Evolutionary conservation across 768 basidiomycete genomes (phyloP), one percentile per base, ranked within the genome.

Genomic region (Russula vinacea): DNA sequence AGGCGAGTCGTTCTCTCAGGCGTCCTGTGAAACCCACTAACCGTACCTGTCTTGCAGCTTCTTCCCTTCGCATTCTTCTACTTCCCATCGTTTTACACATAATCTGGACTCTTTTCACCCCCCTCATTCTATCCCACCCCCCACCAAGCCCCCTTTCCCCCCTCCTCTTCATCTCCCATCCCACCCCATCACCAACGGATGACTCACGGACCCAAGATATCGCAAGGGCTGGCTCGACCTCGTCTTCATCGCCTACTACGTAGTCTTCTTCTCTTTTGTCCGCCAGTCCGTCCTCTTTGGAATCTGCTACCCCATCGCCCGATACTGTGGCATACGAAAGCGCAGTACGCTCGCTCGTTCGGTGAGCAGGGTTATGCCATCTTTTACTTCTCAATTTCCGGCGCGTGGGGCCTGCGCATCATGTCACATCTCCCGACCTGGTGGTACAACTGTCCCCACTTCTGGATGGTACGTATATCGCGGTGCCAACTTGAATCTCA

Each of bases 281-380:
- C 86, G 96, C 33, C 94, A 98, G 75, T 71, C 79, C 49, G 72
- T 93, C 73, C 84, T 87, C 19, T 68, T 89, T 70, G 83, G 82
- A 60, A 42, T 92, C 13, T 84, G 86, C 51, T 77, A 78, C 24
- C 90, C 89, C 2, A 67, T 94, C 42, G 94, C 89, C 0, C 81
- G 78, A 40, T 79, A 80, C 63, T 85, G 88, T 60, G 89, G 94
- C 2, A 82, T 99, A 55, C 82, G 78, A 70, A 84, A 80, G 66
- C 74, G 76, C 62, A 72, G 72, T 26, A 97, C 94, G 74, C 74
- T 94, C 16, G 84, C 87, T 60, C 79, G 96, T 40, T 98, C 71
- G 90, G 86, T 22, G 96, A 99, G 76, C 96, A 96, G 72, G 86
- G 84, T 0, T 97, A 99, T 74, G 91, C 94, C 0, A 56, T 91